Percentiles rank a stretch among this genome's conserved stretches.
Evolutionary conservation across 257 asterid species (phyloP).

Genomic region (Solanum sitiens): DNA sequence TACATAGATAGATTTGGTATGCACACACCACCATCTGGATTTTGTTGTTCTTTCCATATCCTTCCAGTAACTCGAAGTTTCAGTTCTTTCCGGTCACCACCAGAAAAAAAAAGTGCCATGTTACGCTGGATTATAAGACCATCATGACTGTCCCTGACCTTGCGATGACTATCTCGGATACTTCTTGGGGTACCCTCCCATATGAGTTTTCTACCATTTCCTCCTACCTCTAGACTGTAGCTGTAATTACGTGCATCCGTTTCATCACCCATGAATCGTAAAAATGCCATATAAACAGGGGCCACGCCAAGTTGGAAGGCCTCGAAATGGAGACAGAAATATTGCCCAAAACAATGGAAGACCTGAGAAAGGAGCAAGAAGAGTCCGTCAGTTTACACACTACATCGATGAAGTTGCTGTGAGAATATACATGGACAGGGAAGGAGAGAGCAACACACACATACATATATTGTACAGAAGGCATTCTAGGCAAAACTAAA

Average conservation of each 20-base stretch:
- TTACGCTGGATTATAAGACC: conserved; percentile 72
- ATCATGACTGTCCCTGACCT: conserved; percentile 75
- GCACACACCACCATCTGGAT: conserved; percentile 48
- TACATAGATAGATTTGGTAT: conserved; percentile 62
- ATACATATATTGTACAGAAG: not conserved
- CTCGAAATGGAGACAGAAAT: conserved; percentile 76
- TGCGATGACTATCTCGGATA: conserved; percentile 69
- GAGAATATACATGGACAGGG: not conserved
- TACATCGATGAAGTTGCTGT: not conserved
- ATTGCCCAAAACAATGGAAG: conserved; percentile 68
- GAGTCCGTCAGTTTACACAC: not conserved
- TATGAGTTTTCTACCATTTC: conserved; percentile 53
- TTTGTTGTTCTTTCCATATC: conserved; percentile 75
- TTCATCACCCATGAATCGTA: conserved; percentile 79
- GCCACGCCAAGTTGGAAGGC: conserved; percentile 75
- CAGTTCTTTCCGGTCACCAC: conserved; percentile 72
- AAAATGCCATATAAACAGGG: conserved; percentile 78
- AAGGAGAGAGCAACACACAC: not conserved
- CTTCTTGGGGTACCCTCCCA: conserved; percentile 89
- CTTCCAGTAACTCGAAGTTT: conserved; percentile 82
- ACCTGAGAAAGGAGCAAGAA: conserved; percentile 26
- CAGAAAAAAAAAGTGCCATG: conserved; percentile 87
- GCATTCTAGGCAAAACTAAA: not conserved
- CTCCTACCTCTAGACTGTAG: conserved; percentile 83
- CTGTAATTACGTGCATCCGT: conserved; percentile 59